phyloP scores from a whole-genome alignment of 1,284 basidiomycete species.

The Cryptococcus neoformans region DNA sequence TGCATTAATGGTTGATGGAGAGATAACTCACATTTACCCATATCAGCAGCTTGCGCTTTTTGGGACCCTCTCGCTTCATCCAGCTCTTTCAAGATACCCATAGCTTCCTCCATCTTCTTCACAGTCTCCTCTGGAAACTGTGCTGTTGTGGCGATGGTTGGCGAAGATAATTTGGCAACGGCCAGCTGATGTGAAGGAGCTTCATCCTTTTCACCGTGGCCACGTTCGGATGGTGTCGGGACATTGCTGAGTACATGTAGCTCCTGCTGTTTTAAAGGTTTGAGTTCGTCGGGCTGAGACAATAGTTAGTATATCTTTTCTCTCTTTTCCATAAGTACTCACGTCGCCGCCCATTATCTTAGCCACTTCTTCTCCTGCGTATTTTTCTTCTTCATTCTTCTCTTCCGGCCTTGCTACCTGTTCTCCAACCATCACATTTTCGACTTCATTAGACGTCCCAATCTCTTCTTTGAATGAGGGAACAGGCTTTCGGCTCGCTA shows the following conservation, averaged over 20 bases:
- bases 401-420: neutral
- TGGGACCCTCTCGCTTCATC: slow-evolving; percentile 35
- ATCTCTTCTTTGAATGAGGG: neutral
- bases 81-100: slow-evolving; percentile 34
- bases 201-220: too few relatives aligned
- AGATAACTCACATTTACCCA: slow-evolving; percentile 40
- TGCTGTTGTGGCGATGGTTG: too few relatives aligned
- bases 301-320: neutral
- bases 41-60: slow-evolving; percentile 44
- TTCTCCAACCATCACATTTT: neutral
- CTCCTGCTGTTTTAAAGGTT: slow-evolving; percentile 20
- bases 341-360: slow-evolving; percentile 37
- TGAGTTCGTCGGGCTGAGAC: slow-evolving; percentile 20
- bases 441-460: too few relatives aligned
- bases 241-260: slow-evolving; percentile 19
- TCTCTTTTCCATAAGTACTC: slow-evolving; percentile 3
- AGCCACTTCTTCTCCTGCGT: slow-evolving; percentile 33
- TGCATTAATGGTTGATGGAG: neutral
- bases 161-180: too few relatives aligned
- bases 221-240: too few relatives aligned
- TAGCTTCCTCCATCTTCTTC: slow-evolving; percentile 35
- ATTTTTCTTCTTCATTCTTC: slow-evolving; percentile 21
- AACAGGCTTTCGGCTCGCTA: neutral
- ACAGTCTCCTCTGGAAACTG: slow-evolving; percentile 12
- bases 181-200: too few relatives aligned